These are phyloP conservation scores for Nicotiana rustica DNA, from an alignment of 305 asterid genomes.

Conservation along the genomic window DNA sequence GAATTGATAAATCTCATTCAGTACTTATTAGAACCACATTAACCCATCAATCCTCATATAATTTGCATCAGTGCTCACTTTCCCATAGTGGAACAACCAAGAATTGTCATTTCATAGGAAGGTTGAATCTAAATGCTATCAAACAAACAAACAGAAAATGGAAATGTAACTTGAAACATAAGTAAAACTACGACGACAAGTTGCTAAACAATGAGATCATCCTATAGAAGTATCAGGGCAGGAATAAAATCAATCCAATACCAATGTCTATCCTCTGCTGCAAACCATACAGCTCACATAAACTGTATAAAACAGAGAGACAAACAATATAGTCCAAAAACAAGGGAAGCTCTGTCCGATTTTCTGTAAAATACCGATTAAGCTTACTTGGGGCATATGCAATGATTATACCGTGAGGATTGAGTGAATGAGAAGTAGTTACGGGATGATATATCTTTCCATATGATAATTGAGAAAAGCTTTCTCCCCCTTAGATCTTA, in stretches of 20 bases:
- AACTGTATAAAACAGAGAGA: background rate
- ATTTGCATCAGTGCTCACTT: background rate
- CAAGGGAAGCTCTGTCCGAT: too few relatives aligned
- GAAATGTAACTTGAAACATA: too few relatives aligned
- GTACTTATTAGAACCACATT: background rate
- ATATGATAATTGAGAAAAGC: background rate
- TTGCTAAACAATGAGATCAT: background rate
- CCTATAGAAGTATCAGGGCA: background rate
- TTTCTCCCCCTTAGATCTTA: background rate
- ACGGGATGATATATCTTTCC: too few relatives aligned
- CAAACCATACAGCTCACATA: slow-evolving; percentile 5
- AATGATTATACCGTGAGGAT: too few relatives aligned
- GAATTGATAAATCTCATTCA: too few relatives aligned
- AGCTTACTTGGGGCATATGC: too few relatives aligned
- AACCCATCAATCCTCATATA: background rate
- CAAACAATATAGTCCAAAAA: background rate
- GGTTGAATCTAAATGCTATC: background rate
- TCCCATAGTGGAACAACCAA: background rate
- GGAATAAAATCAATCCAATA: background rate
- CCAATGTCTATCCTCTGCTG: background rate
- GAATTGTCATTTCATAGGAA: background rate
- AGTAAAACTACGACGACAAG: background rate
- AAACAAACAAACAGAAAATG: background rate
- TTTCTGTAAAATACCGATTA: too few relatives aligned
- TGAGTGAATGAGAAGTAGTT: too few relatives aligned